These are phyloP conservation scores for Nicotiana knightiana DNA, from an alignment of 257 asterid species.

Conservation along the genomic window DNA sequence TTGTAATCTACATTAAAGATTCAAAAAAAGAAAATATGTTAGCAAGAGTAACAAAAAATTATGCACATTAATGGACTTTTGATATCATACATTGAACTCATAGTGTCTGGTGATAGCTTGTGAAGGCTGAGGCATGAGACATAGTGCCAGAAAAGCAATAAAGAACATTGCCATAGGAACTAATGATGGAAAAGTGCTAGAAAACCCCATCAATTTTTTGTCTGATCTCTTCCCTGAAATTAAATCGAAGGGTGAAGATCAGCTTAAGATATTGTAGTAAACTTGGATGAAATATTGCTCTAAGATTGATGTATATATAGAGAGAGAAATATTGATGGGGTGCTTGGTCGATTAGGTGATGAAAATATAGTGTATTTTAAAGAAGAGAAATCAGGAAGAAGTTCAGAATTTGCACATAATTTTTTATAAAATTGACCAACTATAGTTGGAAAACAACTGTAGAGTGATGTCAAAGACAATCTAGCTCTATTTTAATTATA, in stretches of 20 bases:
- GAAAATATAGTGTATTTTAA: neutral
- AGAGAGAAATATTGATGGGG: constrained; percentile 17
- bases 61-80: neutral
- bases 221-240: neutral
- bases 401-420: neutral
- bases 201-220: neutral
- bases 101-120: constrained; percentile 37
- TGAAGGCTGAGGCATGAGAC: constrained; percentile 19
- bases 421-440: neutral
- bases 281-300: constrained; percentile 6
- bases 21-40: neutral
- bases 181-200: neutral
- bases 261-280: neutral
- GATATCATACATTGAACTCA: constrained; percentile 31
- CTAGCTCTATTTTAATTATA: neutral
- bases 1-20: constrained; percentile 24
- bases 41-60: neutral
- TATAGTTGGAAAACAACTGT: constrained; percentile 25
- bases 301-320: neutral
- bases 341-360: constrained; percentile 29
- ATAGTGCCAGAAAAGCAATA: neutral
- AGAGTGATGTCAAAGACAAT: constrained; percentile 33
- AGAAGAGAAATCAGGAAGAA: neutral
- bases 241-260: neutral
- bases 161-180: neutral